These are phyloP conservation scores for Salpingoeca rosetta DNA, from an alignment of 78 protist genomes.

Conservation along the genomic window DNA sequence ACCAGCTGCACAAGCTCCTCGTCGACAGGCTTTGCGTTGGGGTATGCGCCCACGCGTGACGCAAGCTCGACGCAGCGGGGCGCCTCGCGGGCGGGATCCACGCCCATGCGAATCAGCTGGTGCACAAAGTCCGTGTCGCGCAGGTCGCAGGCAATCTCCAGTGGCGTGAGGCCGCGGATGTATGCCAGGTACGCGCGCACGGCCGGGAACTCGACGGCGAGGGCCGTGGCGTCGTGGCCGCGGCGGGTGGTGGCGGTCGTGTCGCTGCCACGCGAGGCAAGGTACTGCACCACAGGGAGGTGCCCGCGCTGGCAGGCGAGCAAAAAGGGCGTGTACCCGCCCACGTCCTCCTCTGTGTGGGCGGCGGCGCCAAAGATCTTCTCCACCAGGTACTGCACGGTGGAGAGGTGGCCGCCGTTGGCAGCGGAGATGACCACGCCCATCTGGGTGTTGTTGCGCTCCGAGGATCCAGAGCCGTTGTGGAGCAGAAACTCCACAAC, in stretches of 20 bases:
- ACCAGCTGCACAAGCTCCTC: neutral
- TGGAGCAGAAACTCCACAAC: neutral
- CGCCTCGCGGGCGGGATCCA: neutral
- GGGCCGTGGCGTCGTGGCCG: neutral
- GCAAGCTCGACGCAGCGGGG: neutral
- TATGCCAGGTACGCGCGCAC: neutral
- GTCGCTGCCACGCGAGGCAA: neutral
- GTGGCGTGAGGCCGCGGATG: neutral
- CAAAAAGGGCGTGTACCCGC: neutral
- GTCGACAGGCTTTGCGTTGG: neutral
- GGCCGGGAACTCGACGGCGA: neutral
- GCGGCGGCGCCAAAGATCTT: neutral
- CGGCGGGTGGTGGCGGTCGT: neutral
- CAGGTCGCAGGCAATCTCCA: neutral
- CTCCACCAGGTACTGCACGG: neutral
- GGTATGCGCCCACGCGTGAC: neutral
- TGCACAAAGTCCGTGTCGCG: neutral
- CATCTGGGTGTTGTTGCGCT: neutral
- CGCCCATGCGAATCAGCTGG: neutral
- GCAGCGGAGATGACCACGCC: neutral
- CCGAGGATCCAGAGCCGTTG: neutral
- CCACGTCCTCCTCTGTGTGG: neutral
- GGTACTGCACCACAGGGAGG: neutral
- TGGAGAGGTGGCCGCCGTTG: neutral
- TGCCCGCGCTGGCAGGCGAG: neutral